A percentile compares a stretch with the other conserved stretches of the same genome.
Evolutionary conservation across 768 basidiomycete genomes (phyloP).

Genomic region (Punctularia strigosozonata): DNA sequence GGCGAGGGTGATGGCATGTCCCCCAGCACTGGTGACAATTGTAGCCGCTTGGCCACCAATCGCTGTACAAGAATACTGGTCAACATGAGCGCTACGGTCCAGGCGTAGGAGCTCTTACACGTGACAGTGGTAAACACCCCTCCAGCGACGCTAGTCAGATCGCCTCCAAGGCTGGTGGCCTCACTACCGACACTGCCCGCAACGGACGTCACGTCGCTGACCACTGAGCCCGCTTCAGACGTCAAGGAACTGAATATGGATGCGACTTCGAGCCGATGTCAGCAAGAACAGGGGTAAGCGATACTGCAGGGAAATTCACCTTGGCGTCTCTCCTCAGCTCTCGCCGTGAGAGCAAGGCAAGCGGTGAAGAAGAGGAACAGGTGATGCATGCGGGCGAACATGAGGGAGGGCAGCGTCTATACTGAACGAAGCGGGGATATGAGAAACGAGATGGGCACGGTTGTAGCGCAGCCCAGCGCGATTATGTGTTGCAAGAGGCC

Average conservation of each 20-base stretch:
- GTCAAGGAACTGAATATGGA: slow-evolving; percentile 27
- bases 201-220: slow-evolving; percentile 21
- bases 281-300: not conserved
- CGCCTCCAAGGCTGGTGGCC: slow-evolving; percentile 18
- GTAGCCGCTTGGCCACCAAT: slow-evolving; percentile 38
- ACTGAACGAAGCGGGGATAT: no score
- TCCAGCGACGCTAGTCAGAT: slow-evolving; percentile 18
- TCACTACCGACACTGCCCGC: slow-evolving; percentile 14
- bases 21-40: slow-evolving; percentile 46
- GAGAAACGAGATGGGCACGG: no score
- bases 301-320: slow-evolving; percentile 20
- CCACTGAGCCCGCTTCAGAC: slow-evolving; percentile 27
- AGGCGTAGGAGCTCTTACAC: slow-evolving; percentile 12
- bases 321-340: slow-evolving; percentile 32
- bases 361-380: no score
- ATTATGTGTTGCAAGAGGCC: no score
- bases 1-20: slow-evolving; percentile 49
- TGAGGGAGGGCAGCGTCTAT: no score
- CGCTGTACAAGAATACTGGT: slow-evolving; percentile 25
- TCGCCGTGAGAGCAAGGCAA: no score
- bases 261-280: slow-evolving; percentile 16
- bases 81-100: not conserved
- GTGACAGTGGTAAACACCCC: slow-evolving; percentile 19
- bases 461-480: no score
- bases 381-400: no score